Conservation (phyloP, 176 grass and related monocot species). For the Microstegium vimineum region DNA sequence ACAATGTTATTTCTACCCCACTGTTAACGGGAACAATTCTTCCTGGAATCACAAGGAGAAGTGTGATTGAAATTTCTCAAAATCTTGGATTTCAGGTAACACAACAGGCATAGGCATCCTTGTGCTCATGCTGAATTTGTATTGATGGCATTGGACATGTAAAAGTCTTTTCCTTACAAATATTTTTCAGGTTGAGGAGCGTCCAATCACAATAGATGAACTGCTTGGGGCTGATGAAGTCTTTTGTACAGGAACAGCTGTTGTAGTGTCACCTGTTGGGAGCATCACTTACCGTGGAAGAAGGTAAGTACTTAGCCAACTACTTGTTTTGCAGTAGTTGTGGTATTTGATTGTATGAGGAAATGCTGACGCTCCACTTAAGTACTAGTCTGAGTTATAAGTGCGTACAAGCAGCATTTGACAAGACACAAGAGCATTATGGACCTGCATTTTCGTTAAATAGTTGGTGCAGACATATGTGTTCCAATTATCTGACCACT, state of each 20-base stretch:
- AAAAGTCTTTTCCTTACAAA: background rate
- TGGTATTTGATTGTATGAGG: background rate
- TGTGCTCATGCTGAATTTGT: background rate
- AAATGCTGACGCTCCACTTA: background rate
- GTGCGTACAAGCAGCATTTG: background rate
- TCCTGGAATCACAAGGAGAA: conserved; percentile 91
- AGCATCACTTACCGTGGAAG: conserved; percentile 65
- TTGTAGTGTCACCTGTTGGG: conserved; percentile 78
- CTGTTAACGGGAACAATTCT: conserved; percentile 79
- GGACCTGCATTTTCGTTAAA: conserved; percentile 5
- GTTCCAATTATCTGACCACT: background rate
- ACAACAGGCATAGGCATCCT: background rate
- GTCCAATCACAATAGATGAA: conserved; percentile 58
- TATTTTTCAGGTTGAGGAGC: conserved; percentile 60
- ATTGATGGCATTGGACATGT: background rate
- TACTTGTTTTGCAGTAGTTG: background rate
- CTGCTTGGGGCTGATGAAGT: conserved; percentile 82
- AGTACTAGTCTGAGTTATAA: background rate
- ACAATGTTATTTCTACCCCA: conserved; percentile 73
- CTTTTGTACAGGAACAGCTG: conserved; percentile 89
- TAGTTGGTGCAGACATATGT: background rate
- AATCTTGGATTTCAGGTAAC: conserved; percentile 69
- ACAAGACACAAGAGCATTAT: background rate
- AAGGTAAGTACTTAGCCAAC: conserved; percentile 36
- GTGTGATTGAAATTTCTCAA: conserved; percentile 62